Conservation (phyloP, 768 basidiomycete genomes). For the Kwoniella botswanensis region DNA sequence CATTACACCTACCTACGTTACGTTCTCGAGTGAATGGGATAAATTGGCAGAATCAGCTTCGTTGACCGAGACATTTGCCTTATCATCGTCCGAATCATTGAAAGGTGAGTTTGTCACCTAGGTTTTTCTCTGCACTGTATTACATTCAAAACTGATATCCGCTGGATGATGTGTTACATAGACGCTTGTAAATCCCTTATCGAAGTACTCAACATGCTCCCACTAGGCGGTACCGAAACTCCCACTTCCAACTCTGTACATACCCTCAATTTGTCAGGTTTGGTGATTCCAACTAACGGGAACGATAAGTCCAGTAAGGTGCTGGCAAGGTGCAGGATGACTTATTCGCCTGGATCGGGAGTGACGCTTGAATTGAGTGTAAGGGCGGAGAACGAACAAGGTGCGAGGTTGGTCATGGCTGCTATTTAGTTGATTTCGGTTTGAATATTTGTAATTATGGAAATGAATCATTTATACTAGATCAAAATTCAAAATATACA, state of each 20-base stretch:
- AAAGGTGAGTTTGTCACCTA: slow-evolving; percentile 69
- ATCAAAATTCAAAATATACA: too few relatives aligned
- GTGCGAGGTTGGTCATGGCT: slow-evolving; percentile 82
- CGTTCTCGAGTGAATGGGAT: slow-evolving; percentile 95
- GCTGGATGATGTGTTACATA: slow-evolving; percentile 52
- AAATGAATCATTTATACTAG: too few relatives aligned
- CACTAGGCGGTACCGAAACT: slow-evolving; percentile 85
- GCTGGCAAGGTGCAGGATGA: slow-evolving; percentile 92
- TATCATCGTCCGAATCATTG: slow-evolving; percentile 88
- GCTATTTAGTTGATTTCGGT: slow-evolving; percentile 66
- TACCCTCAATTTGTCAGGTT: slow-evolving; percentile 88
- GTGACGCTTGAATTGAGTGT: slow-evolving; percentile 91
- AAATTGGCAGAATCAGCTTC: slow-evolving; percentile 75
- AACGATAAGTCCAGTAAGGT: slow-evolving; percentile 65
- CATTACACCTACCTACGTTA: slow-evolving; percentile 90
- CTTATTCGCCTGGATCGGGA: slow-evolving; percentile 83
- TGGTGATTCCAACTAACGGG: slow-evolving; percentile 90
- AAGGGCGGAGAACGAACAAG: slow-evolving; percentile 86
- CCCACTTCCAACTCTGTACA: slow-evolving; percentile 86
- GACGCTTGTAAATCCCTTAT: slow-evolving; percentile 96
- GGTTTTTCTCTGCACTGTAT: too few relatives aligned
- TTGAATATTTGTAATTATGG: too few relatives aligned
- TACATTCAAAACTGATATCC: too few relatives aligned
- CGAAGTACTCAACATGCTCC: slow-evolving; percentile 95
- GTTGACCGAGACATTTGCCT: slow-evolving; percentile 88